Base-by-base conservation (phyloP, 495 filamentous ascomycete species). In the Venustampulla echinocandica region DNA sequence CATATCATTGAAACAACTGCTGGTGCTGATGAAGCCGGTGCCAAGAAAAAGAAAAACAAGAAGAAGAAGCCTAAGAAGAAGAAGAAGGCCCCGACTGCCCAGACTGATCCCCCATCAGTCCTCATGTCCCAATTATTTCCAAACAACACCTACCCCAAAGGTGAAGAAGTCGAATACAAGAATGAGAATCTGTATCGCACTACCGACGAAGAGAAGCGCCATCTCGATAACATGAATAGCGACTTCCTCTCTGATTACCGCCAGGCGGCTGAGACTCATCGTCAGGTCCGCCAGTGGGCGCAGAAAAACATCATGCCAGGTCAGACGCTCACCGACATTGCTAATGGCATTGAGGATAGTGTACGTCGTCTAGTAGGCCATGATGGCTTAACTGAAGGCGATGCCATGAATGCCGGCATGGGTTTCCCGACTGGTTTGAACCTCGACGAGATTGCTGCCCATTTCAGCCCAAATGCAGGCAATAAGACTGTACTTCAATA, bases 371-470 rank as follows among this genome's bases (percentile, higher is more conserved):
- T 94, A 33, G 75, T 78, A 7, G 85, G 80, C 44, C 85, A 95
- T 57, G 68, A 76, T 44, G 89, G 89, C n/a, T 66, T 94, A 36
- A 76, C 82, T 39, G 76, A 82, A 46, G 89, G 89, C 11, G 85
- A 90, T 59, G 78, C 75, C 32, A 62, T 87, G 33, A 73, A 81
- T 47, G 85, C 81, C 38, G 85, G 89, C 37, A 82, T 94, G 76
- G 89, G 84, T 22, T 95, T 95, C 69, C 89, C 89, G 3, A 86
- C 82, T 7, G 89, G 89, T n/a, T 63, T 95, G 33, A 84, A 82
- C 61, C 69, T 95, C 51, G 92, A 95, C 64, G 77, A 94, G 58
- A 81, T 84, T 48, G 85, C 84, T 18, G 89, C 89, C 5, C 89
- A 94, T 66, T 95, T 80, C 63, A 90, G 82, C 1, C 89, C 89